Conservation (phyloP, 2,329 filamentous ascomycete species). For the Gaeumannomyces sp. region DNA sequence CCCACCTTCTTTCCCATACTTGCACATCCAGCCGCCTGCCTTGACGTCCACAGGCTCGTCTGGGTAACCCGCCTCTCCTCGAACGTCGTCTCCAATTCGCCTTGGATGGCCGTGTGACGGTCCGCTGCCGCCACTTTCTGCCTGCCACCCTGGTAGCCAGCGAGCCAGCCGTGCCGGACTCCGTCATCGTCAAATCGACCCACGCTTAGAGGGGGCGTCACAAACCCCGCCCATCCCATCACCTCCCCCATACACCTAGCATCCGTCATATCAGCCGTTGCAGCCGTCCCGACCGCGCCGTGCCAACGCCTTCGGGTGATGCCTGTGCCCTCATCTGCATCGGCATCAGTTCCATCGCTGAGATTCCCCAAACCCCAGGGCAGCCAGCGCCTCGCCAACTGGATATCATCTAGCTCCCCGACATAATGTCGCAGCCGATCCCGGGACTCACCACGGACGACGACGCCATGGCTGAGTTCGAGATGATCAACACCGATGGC, state of each 20-base stretch:
- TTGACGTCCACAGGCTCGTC: background rate
- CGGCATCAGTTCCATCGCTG: slow-evolving; percentile 42
- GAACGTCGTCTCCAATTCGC: background rate
- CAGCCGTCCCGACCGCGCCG: background rate
- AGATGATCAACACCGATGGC: slow-evolving; percentile 48
- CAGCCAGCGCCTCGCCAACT: slow-evolving; percentile 50
- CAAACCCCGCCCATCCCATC: background rate
- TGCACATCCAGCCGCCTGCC: background rate
- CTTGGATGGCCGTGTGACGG: background rate
- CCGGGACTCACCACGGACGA: slow-evolving; percentile 55
- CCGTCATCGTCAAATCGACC: background rate
- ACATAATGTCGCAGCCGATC: slow-evolving; percentile 41
- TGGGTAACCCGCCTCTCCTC: background rate
- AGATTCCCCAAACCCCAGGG: slow-evolving; percentile 52
- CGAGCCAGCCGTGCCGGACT: background rate
- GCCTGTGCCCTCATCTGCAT: slow-evolving; percentile 20
- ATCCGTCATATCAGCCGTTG: background rate
- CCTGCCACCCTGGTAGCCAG: background rate
- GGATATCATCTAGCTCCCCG: slow-evolving; percentile 51
- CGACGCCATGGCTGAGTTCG: slow-evolving; percentile 58
- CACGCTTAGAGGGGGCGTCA: background rate
- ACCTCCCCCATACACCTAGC: background rate
- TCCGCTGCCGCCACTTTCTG: background rate
- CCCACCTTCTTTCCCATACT: background rate
- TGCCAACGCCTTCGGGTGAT: slow-evolving; percentile 14